These are phyloP conservation scores for Curvularia lunata DNA, from an alignment of 2,329 filamentous ascomycete genomes.

Conservation along the genomic window DNA sequence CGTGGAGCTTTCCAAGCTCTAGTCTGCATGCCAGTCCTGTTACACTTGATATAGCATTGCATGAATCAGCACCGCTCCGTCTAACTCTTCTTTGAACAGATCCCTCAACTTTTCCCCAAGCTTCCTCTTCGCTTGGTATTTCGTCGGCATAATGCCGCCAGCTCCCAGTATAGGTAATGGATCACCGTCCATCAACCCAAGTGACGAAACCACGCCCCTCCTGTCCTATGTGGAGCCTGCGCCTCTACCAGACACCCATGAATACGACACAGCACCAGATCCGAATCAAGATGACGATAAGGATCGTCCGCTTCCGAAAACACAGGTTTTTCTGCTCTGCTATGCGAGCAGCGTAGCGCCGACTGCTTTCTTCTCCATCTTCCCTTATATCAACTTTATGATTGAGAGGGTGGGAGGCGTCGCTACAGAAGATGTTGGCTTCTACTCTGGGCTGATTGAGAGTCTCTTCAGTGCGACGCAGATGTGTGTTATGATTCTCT, in stretches of 20 bases:
- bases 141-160: slow-evolving; percentile 5
- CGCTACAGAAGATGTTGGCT: slow-evolving; percentile 71
- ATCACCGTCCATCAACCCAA: slow-evolving; percentile 1
- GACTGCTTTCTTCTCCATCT: slow-evolving; percentile 82
- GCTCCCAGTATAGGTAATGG: slow-evolving; percentile 1
- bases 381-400: slow-evolving; percentile 82
- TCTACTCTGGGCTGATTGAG: slow-evolving; percentile 77
- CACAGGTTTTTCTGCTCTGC: slow-evolving; percentile 74
- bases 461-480: slow-evolving; percentile 75
- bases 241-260: slow-evolving; percentile 21
- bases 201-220: slow-evolving; percentile 41
- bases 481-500: slow-evolving; percentile 77
- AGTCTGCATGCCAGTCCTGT: neutral
- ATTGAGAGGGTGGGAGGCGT: slow-evolving; percentile 69
- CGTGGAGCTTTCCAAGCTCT: neutral
- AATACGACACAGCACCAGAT: slow-evolving; percentile 1
- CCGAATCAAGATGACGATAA: slow-evolving; percentile 15
- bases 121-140: neutral
- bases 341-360: slow-evolving; percentile 76
- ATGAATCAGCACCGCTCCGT: neutral
- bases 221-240: slow-evolving; percentile 27
- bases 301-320: slow-evolving; percentile 35
- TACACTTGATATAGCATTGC: neutral
- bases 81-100: neutral
- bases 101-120: neutral